A percentile compares a stretch with the other conserved stretches of the same genome.
Evolutionary conservation across 306 rosid species (phyloP).

Genomic region (Medicago truncatula): DNA sequence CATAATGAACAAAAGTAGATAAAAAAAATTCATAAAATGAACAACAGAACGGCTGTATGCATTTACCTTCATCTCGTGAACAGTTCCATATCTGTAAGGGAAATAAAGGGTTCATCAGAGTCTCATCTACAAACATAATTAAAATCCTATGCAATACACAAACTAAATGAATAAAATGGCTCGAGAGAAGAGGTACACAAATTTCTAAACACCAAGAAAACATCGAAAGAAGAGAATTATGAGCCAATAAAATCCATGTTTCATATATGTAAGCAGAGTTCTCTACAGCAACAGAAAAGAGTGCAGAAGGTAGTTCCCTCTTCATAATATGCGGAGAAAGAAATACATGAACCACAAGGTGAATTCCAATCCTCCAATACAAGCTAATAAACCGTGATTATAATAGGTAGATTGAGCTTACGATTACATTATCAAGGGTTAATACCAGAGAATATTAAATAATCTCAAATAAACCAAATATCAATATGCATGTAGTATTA

Average conservation of each 20-base stretch:
- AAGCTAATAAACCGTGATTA: not conserved
- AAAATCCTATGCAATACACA: slow-evolving; percentile 13
- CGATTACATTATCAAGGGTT: slow-evolving; percentile 15
- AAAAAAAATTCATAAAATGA: slow-evolving; percentile 26
- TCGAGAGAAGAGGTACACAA: not conserved
- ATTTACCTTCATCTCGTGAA: slow-evolving; percentile 88
- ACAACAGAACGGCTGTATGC: slow-evolving; percentile 9
- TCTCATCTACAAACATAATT: slow-evolving; percentile 4
- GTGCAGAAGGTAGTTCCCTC: slow-evolving; percentile 7
- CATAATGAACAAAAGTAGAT: not conserved
- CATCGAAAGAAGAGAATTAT: not conserved
- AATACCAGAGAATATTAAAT: not conserved
- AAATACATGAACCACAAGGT: not conserved
- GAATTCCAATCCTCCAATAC: slow-evolving; percentile 5
- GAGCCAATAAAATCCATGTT: not conserved
- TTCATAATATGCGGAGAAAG: not conserved
- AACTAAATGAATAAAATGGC: not conserved
- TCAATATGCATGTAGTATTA: not conserved
- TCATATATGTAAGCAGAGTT: not conserved
- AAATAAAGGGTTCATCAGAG: slow-evolving; percentile 53
- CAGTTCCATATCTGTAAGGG: slow-evolving; percentile 94
- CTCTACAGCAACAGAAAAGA: too few relatives aligned
- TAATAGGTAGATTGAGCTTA: not conserved
- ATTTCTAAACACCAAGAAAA: slow-evolving; percentile 25
- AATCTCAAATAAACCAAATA: not conserved